phyloP scores from a whole-genome alignment of 2,329 filamentous ascomycete genomes.

The Cladosporium austrohemisphaericum region DNA sequence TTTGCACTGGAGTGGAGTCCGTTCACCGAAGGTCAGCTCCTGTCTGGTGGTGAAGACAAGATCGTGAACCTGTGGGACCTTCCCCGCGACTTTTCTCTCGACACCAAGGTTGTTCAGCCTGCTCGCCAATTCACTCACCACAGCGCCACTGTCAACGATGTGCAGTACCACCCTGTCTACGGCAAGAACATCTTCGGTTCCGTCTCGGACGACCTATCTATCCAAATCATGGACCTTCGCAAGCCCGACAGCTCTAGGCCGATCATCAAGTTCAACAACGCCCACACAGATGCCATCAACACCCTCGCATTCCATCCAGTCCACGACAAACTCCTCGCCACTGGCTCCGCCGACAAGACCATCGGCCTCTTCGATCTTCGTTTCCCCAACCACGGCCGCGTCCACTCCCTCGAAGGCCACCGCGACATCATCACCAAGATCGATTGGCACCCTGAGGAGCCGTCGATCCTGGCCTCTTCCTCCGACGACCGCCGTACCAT shows the following conservation, averaged over 20 bases:
- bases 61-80: constrained; percentile 94
- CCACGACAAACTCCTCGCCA: constrained; percentile 85
- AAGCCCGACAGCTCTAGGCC: constrained; percentile 50
- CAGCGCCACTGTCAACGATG: constrained; percentile 88
- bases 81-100: constrained; percentile 63
- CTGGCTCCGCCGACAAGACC: constrained; percentile 91
- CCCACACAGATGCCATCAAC: constrained; percentile 91
- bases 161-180: constrained; percentile 88
- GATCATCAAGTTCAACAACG: constrained; percentile 63
- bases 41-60: constrained; percentile 85
- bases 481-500: constrained; percentile 91
- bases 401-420: constrained; percentile 87
- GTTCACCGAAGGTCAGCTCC: constrained; percentile 73
- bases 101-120: constrained; percentile 67
- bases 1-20: constrained; percentile 94
- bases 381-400: constrained; percentile 63
- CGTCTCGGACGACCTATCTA: constrained; percentile 89
- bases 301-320: constrained; percentile 91
- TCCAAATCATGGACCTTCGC: constrained; percentile 88
- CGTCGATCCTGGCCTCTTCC: constrained; percentile 81
- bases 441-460: constrained; percentile 90
- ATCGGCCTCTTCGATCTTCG: constrained; percentile 94
- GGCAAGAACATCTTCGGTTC: constrained; percentile 76
- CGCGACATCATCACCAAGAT: constrained; percentile 85
- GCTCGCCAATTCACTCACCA: constrained; percentile 80